Percentiles rank a stretch among this genome's conserved stretches.
Conservation (phyloP, 306 rosid genomes). For the Gastrolobium villosum region DNA sequence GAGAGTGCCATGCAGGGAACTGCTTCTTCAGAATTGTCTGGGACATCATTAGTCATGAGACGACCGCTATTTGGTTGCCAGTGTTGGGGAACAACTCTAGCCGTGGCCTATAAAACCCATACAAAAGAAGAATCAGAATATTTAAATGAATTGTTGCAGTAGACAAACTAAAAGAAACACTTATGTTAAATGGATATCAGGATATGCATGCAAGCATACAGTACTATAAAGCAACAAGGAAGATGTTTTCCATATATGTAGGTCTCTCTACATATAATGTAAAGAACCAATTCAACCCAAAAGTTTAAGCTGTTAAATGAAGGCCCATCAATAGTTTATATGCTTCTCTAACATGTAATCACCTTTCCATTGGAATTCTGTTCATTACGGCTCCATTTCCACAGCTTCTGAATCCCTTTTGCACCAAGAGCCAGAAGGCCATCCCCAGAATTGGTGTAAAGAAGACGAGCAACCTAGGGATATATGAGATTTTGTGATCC, state of each 20-base stretch:
- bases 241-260: conserved; percentile 24
- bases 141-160: neutral
- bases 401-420: conserved; percentile 70
- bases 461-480: conserved; percentile 71
- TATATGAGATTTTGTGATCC: conserved; percentile 3
- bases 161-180: neutral
- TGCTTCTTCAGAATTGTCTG: conserved; percentile 49
- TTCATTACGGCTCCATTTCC: conserved; percentile 73
- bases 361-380: conserved; percentile 67
- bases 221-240: conserved; percentile 27
- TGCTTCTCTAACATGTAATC: conserved; percentile 6
- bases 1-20: conserved; percentile 75
- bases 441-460: conserved; percentile 67
- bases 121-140: neutral
- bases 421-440: conserved; percentile 80
- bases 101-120: conserved; percentile 62
- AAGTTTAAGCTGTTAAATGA: too few species aligned
- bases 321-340: too few species aligned
- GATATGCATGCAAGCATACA: conserved; percentile 17
- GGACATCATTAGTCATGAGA: conserved; percentile 46
- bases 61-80: conserved; percentile 44
- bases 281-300: too few species aligned
- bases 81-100: conserved; percentile 49
- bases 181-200: conserved; percentile 7
- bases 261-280: neutral